These are phyloP conservation scores for Viridothelium virens DNA, from an alignment of 495 filamentous ascomycete genomes.

Conservation along the genomic window DNA sequence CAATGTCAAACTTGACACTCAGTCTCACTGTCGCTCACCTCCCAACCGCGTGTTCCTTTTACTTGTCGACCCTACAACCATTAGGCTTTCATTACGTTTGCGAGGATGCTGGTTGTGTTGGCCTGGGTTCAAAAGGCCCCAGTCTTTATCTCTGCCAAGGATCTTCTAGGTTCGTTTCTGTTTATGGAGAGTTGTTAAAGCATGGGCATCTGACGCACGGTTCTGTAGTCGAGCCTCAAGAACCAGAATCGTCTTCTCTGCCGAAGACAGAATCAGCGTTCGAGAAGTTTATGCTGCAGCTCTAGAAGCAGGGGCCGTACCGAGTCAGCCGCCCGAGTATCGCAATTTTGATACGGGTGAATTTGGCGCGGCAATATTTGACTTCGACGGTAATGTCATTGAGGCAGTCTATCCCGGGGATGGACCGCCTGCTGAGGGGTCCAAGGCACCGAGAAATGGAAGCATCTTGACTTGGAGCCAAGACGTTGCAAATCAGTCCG, in stretches of 20 bases:
- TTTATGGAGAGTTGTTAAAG: not conserved
- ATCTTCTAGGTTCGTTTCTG: conserved; percentile 43
- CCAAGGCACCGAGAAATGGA: conserved; percentile 24
- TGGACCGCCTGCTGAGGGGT: not conserved
- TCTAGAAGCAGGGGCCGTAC: conserved; percentile 50
- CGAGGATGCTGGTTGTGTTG: conserved; percentile 42
- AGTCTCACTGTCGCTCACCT: conserved; percentile 65
- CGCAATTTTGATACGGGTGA: conserved; percentile 46
- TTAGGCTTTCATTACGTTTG: conserved; percentile 64
- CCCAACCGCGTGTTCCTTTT: conserved; percentile 71
- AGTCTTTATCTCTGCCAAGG: conserved; percentile 55
- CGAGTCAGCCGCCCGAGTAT: conserved; percentile 48
- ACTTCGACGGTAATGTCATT: conserved; percentile 55
- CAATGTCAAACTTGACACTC: conserved; percentile 26
- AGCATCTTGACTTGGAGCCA: conserved; percentile 33
- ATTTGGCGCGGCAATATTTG: conserved; percentile 55
- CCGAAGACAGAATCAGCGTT: conserved; percentile 46
- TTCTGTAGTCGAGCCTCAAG: not conserved
- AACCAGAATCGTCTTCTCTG: conserved; percentile 53
- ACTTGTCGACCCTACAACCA: conserved; percentile 64
- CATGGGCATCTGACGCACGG: not conserved
- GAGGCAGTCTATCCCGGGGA: conserved; percentile 47
- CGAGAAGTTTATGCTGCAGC: conserved; percentile 53
- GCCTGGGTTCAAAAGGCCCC: conserved; percentile 49
- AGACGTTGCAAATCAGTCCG: conserved; percentile 18